Evolutionary conservation across 2,329 filamentous ascomycete genomes (phyloP).

Genomic region (Colletotrichum agaves): DNA sequence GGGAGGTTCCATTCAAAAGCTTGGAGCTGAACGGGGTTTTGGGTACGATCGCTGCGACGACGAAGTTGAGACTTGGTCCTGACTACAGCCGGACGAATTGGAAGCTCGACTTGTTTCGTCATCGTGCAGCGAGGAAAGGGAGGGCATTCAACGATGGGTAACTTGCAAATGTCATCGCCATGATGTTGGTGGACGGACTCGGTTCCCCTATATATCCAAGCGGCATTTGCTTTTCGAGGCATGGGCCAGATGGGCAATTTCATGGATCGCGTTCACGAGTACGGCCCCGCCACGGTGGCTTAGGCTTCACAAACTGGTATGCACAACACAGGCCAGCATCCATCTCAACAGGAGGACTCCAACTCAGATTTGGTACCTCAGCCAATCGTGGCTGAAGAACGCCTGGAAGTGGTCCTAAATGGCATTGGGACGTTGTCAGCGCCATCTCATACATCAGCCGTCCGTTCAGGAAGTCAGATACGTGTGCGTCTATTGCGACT

Average conservation of each 20-base stretch:
- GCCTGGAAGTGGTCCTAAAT: conserved; percentile 3
- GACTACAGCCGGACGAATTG: conserved; percentile 3
- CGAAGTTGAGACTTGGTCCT: conserved; percentile 16
- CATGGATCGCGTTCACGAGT: conserved; percentile 7
- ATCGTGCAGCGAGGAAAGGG: not conserved
- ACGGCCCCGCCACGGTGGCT: conserved; percentile 23
- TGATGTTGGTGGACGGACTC: conserved; percentile 6
- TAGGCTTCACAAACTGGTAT: conserved; percentile 2
- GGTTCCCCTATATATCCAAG: conserved; percentile 24
- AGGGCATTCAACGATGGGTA: not conserved
- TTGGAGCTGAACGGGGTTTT: conserved; percentile 31
- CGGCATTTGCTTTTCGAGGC: not conserved
- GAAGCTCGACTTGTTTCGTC: conserved; percentile 10
- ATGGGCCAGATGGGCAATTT: not conserved
- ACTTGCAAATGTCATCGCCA: not conserved
- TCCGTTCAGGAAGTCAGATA: conserved; percentile 31
- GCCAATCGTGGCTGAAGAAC: conserved; percentile 13
- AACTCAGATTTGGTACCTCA: not conserved
- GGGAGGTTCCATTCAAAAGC: conserved; percentile 35
- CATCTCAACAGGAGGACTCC: not conserved
- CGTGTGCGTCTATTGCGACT: conserved; percentile 5
- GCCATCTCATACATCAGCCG: conserved; percentile 34
- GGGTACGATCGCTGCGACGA: conserved; percentile 9
- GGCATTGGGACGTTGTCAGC: conserved; percentile 12
- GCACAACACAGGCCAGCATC: not conserved